phyloP scores from a whole-genome alignment of 2,329 filamentous ascomycete species.

The Sclerotinia spermophila region DNA sequence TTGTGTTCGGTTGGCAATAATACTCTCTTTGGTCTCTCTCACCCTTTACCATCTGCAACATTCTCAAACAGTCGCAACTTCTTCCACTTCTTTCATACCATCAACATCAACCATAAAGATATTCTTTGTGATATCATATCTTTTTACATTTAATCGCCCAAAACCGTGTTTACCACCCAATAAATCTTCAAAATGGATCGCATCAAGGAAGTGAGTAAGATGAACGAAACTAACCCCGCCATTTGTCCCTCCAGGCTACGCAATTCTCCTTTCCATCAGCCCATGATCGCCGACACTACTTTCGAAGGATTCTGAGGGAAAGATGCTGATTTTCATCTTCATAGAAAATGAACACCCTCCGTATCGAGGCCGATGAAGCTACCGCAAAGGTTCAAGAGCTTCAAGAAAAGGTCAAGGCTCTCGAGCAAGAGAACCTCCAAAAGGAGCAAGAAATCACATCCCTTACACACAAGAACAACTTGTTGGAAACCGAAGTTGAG shows the following conservation, averaged over 20 bases:
- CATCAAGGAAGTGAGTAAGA: constrained; percentile 76
- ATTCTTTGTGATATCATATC: constrained; percentile 3
- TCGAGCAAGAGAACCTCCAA: constrained; percentile 91
- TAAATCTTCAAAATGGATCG: constrained; percentile 64
- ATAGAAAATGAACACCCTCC: constrained; percentile 93
- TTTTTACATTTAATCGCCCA: not conserved
- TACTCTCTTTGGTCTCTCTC: constrained; percentile 13
- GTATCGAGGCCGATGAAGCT: constrained; percentile 87
- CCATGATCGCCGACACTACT: not conserved
- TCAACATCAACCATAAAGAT: constrained; percentile 15
- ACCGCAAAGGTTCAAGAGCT: constrained; percentile 81
- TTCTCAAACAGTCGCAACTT: constrained; percentile 12
- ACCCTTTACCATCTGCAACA: constrained; percentile 16
- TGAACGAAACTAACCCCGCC: constrained; percentile 33
- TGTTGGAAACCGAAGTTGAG: constrained; percentile 87
- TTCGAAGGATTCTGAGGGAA: constrained; percentile 6
- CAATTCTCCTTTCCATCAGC: constrained; percentile 8
- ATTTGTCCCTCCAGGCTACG: constrained; percentile 23
- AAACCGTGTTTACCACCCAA: constrained; percentile 6
- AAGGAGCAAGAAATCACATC: constrained; percentile 99
- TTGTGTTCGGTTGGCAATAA: constrained; percentile 20
- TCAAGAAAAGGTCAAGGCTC: constrained; percentile 76
- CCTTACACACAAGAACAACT: constrained; percentile 88
- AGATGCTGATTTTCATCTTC: constrained; percentile 14
- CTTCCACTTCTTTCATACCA: constrained; percentile 11